phyloP scores from a whole-genome alignment of 495 filamentous ascomycete genomes.

The Thozetella sp. region DNA sequence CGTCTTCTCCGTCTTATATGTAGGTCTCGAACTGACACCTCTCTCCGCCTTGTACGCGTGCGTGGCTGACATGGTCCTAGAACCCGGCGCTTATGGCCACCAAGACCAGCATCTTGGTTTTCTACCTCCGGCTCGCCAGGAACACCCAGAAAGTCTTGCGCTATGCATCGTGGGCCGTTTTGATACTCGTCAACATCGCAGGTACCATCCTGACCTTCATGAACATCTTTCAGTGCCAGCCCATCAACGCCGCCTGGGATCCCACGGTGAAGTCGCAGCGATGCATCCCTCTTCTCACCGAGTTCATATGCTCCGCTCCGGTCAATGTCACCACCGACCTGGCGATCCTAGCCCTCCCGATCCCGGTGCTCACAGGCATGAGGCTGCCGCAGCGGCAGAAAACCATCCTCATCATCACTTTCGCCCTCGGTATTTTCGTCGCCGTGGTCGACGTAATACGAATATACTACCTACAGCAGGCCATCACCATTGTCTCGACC shows the following conservation, averaged over 20 bases:
- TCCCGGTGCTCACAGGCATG: slow-evolving; percentile 86
- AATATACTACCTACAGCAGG: slow-evolving; percentile 86
- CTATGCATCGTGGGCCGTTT: slow-evolving; percentile 68
- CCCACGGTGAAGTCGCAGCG: slow-evolving; percentile 37
- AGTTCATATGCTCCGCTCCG: slow-evolving; percentile 82
- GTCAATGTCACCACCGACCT: slow-evolving; percentile 87
- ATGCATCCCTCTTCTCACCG: slow-evolving; percentile 76
- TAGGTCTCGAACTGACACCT: slow-evolving; percentile 39
- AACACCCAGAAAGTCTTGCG: slow-evolving; percentile 70
- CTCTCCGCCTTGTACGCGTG: background rate
- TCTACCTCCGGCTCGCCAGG: slow-evolving; percentile 79
- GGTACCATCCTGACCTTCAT: slow-evolving; percentile 80
- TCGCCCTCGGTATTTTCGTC: slow-evolving; percentile 82
- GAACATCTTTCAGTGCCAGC: slow-evolving; percentile 89
- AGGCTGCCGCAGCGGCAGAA: slow-evolving; percentile 82
- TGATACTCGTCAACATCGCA: slow-evolving; percentile 74
- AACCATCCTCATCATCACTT: slow-evolving; percentile 78
- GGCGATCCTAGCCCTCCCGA: slow-evolving; percentile 79
- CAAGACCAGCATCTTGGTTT: slow-evolving; percentile 90
- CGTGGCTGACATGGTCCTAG: slow-evolving; percentile 38
- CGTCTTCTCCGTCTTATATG: slow-evolving; percentile 82
- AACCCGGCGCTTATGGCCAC: slow-evolving; percentile 87
- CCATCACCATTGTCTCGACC: slow-evolving; percentile 39
- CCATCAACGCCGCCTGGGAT: slow-evolving; percentile 64
- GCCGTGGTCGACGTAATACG: slow-evolving; percentile 86